Base-by-base conservation (phyloP, 1,284 basidiomycete species). In the Leccinum subrobustum region DNA sequence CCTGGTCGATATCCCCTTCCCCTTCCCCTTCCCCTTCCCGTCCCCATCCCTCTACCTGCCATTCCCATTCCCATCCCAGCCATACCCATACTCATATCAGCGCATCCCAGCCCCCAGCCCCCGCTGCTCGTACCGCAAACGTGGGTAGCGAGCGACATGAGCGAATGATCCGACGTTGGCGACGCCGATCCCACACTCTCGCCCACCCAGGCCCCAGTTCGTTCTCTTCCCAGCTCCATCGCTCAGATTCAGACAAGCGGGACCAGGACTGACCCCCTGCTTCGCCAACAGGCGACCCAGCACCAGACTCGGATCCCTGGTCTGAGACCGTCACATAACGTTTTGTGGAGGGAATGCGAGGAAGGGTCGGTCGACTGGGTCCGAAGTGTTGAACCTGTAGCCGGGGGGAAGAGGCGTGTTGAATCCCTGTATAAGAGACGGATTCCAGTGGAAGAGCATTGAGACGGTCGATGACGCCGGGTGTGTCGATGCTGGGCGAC, bases 381-480 rank as follows among this genome's bases (percentile, higher is more conserved):
- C 25, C 25, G 25, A 25, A 25, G 25, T 25, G 25, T 25, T 25
- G 25, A 25, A 25, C 25, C 25, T 25, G 25, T 25, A 25, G 25
- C 25, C 25, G 25, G 25, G 25, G 25, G 25, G 25, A 25, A 25
- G 25, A 25, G 25, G 25, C 25, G 23, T 98, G 79, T 99, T 99
- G 86, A 99, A 99, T 35, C 97, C 97, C 77, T 97, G 92, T 60
- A 99, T 98, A 68, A 99, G 91, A 63, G 83, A 77, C 1, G 93
- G 94, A 76, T 98, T 95, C 12, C 95, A 95, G 67, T 93, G 88
- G 77, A 99, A 99, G 51, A 99, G 51, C 65, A 85, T 88, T 2
- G 96, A 98, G 57, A 99, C 96, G 61, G 69, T 96, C 89, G 73
- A 99, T 99, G 69, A 99, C 97, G 63, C 96, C 96, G 1, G 96